Conservation (phyloP, 164 flowering plant species). For the Vitis riparia region DNA sequence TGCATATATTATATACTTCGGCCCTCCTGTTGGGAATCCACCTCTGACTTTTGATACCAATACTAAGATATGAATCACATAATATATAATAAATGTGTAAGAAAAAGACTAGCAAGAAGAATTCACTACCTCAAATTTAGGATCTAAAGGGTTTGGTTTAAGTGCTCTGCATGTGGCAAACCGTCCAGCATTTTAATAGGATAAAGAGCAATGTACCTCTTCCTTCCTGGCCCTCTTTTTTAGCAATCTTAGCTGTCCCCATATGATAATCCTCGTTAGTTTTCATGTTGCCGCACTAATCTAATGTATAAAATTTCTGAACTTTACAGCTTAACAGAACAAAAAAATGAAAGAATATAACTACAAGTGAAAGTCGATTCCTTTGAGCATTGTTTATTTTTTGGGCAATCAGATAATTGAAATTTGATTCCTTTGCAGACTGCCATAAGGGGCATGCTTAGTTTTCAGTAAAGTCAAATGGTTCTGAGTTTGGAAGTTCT, state of each 20-base stretch:
- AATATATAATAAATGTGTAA: background rate
- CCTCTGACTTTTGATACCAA: conserved; percentile 18
- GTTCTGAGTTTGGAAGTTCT: background rate
- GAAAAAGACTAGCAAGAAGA: background rate
- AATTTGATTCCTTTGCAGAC: background rate
- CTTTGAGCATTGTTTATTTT: too few relatives aligned
- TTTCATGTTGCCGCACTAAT: background rate
- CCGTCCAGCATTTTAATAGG: conserved; percentile 20
- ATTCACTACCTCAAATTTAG: conserved; percentile 26
- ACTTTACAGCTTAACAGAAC: conserved; percentile 12
- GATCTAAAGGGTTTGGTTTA: conserved; percentile 27
- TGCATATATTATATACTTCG: conserved; percentile 4
- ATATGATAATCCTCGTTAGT: background rate
- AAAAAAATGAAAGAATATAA: background rate
- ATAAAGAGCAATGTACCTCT: background rate
- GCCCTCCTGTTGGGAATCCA: conserved; percentile 9
- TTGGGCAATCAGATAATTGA: too few relatives aligned
- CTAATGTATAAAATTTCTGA: background rate
- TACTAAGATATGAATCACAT: conserved; percentile 11
- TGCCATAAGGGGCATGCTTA: background rate
- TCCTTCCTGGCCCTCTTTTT: conserved; percentile 2
- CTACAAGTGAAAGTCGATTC: background rate
- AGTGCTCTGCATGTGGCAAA: conserved; percentile 38
- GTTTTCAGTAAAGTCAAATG: background rate
- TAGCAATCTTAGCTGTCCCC: conserved; percentile 16